Evolutionary conservation across 306 rosid genomes (phyloP).

Genomic region (Cicer pinnatifidum): DNA sequence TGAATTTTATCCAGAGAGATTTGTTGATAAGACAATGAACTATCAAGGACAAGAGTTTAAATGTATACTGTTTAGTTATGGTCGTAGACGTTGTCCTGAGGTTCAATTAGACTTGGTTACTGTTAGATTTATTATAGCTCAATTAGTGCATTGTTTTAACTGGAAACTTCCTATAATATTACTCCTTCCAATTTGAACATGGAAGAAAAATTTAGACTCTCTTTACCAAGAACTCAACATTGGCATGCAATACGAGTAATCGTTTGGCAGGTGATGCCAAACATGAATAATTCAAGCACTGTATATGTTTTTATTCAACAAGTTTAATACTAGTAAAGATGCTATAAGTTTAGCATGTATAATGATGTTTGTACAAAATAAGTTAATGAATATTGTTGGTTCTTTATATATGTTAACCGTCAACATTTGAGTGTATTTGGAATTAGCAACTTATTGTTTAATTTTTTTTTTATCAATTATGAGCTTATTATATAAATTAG

Average conservation of each 20-base stretch:
- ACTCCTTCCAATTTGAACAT: neutral
- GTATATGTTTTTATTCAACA: neutral
- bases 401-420: no score
- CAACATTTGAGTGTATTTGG: no score
- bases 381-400: no score
- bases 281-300: neutral
- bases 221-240: neutral
- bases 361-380: neutral
- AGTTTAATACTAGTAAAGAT: neutral
- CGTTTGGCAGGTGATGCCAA: neutral
- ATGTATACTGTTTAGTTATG: neutral
- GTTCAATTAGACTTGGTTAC: neutral
- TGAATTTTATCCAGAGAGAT: conserved; percentile 1
- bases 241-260: neutral
- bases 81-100: neutral
- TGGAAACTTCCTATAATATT: neutral
- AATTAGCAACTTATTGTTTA: no score
- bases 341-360: neutral
- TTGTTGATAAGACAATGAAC: neutral
- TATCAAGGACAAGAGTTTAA: neutral
- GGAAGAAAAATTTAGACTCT: conserved; percentile 2
- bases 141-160: neutral
- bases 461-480: no score
- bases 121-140: neutral
- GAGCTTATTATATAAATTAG: no score